Base-by-base conservation (phyloP, 1,139 yeast genomes). In the Tardiomyces digboiensis region DNA sequence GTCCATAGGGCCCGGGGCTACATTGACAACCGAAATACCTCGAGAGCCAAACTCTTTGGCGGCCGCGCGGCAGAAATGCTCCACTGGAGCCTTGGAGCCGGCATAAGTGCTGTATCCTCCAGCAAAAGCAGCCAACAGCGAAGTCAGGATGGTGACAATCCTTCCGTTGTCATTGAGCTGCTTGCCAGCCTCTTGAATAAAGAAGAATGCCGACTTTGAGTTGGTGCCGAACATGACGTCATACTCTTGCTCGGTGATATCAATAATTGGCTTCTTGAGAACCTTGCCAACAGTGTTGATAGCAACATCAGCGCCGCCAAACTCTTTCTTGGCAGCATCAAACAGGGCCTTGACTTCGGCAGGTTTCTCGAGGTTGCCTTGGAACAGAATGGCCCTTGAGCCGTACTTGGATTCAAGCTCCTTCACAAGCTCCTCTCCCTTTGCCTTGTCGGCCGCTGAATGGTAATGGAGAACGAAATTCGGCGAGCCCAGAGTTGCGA, bases 1-100 rank as follows among this genome's bases (percentile, higher is more conserved):
- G 55, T 78, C 83, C 82, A 79, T 79, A 40, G 85, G 84, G 40
- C 84, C 85, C 41, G 84, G 85, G 3, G 83, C 82, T 47, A 79
- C 75, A 54, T 74, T 68, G 54, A 75, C 77, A 53, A 75, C 80
- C 10, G 76, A 67, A 48, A 79, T 74, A 10, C 71, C 68, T 52
- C 65, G 71, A 19, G 65, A 59, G 22, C 63, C 66, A 48, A 76
- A 67, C 57, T 79, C 84, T 60, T 78, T 76, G 14, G 82, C 74
- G 14, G 78, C 74, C 19, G 81, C 64, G 53, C 78, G 76, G 46
- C 71, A 59, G 61, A 75, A 76, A 61, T 68, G 72, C 56, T 76
- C 82, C 45, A 78, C 83, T n/a, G 78, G 73, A 3, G 78, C 74
- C 61, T 78, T 79, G 23, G 79, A 66, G 46, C 82, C 84, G 57